Percentiles rank a stretch among this genome's conserved stretches.
phyloP scores from a whole-genome alignment of 352 stramenopile species.

The Globisporangium uncinulatum region DNA sequence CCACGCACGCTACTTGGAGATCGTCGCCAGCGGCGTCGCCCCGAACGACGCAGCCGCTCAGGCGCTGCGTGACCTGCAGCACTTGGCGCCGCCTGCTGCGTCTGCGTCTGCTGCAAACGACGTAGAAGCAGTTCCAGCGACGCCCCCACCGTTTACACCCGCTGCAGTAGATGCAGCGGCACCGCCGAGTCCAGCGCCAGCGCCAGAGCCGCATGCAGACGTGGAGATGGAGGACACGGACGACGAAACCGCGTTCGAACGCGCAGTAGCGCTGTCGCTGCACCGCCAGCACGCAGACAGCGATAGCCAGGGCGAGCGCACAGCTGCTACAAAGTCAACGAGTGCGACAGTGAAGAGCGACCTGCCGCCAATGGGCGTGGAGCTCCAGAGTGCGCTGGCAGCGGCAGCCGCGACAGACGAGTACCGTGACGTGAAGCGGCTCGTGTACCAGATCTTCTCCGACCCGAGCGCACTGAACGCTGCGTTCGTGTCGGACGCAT shows the following conservation, averaged over 20 bases:
- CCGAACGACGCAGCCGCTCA: constrained; percentile 57
- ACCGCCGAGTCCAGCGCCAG: background rate
- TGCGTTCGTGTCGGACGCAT: constrained; percentile 27
- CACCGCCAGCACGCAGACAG: constrained; percentile 15
- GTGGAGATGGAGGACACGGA: constrained; percentile 45
- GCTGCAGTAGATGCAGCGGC: background rate
- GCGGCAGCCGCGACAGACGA: constrained; percentile 32
- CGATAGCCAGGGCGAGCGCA: constrained; percentile 16
- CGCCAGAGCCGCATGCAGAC: constrained; percentile 18
- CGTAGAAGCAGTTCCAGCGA: background rate
- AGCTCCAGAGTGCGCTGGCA: constrained; percentile 38
- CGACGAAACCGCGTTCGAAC: constrained; percentile 11
- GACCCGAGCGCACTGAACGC: constrained; percentile 47
- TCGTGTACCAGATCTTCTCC: constrained; percentile 72
- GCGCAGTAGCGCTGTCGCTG: background rate
- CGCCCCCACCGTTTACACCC: background rate
- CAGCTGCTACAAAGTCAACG: background rate
- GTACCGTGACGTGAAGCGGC: constrained; percentile 46
- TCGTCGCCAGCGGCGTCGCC: constrained; percentile 40
- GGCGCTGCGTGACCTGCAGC: constrained; percentile 50
- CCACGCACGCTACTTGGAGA: constrained; percentile 40
- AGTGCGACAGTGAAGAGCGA: background rate
- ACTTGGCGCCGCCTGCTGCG: constrained; percentile 11
- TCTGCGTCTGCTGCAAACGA: background rate
- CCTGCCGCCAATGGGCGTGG: constrained; percentile 23